Base-by-base conservation (phyloP, 164 flowering plant species). In the Vitis riparia region DNA sequence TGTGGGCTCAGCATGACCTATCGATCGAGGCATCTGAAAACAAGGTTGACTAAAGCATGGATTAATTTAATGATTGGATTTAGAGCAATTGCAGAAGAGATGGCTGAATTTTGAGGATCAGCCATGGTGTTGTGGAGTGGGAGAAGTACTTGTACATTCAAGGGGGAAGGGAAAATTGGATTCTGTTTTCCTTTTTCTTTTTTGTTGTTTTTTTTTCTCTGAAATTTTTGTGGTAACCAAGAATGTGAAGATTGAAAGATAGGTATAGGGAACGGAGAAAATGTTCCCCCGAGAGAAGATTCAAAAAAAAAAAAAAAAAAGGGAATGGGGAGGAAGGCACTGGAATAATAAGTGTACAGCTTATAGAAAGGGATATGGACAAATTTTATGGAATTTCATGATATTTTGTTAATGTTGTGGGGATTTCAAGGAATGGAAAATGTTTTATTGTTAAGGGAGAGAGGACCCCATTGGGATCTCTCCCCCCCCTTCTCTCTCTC, bases 91-190 rank as follows among this genome's bases (percentile, higher is more conserved):
- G 44, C 44, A 6, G 44, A 37, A 37, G 44, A 37, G 44, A 30
- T 77, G 87, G 81, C 80, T 82, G 84, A 84, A 70, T 82, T 82
- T 84, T 84, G 80, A 70, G 55, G 68, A 71, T 75, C 85, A 80
- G 82, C 78, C 82, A 75, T 55, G 51, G 60, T 8, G 6, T n/a
- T 48, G 52, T 30, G 29, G 7, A 13, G 12, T 15, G 30, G 17
- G 29, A 27, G 58, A 27, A 51, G 49, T 68, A n/a, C 63, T 66
- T 80, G 84, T 78, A 78, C 72, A 79, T 80, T 74, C 67, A 56
- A 37, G 60, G 56, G 76, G 68, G 48, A 47, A 23, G 62, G 71
- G 71, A 58, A 52, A 65, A 60, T 61, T 63, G 76, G 77, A 68
- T 73, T 80, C 60, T 57, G 66, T 30, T 73, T 77, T 68, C 30